Conservation (phyloP, 176 grass and related monocot species). For the Urochloa ruziziensis region DNA sequence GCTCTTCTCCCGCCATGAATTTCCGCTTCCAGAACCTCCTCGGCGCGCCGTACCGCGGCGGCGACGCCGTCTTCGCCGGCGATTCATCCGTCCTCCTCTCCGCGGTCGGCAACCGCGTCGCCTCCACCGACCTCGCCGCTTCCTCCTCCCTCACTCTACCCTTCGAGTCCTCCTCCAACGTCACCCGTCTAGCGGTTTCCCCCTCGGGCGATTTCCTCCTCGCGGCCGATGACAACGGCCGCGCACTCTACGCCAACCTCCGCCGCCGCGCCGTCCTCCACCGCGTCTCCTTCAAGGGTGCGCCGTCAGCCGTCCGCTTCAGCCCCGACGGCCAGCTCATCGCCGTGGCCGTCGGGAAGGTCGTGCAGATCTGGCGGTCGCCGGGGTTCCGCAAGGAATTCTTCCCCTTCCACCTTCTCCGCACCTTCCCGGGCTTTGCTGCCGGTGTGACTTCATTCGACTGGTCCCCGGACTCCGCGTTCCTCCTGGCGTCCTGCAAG, state of each 20-base stretch:
- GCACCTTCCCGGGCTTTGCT: constrained; percentile 69
- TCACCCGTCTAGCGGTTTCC: constrained; percentile 66
- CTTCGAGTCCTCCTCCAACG: constrained; percentile 77
- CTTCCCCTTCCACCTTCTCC: constrained; percentile 89
- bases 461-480: constrained; percentile 87
- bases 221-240: constrained; percentile 49
- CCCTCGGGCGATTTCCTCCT: constrained; percentile 73
- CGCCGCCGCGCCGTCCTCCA: constrained; percentile 72
- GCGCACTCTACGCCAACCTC: constrained; percentile 73
- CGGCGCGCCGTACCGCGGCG: constrained; percentile 90
- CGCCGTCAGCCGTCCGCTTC: constrained; percentile 61
- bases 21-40: constrained; percentile 95
- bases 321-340: constrained; percentile 74
- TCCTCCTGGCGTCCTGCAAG: constrained; percentile 81
- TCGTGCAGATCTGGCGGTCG: constrained; percentile 92
- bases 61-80: constrained; percentile 70
- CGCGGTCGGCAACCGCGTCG: constrained; percentile 72
- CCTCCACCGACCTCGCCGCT: constrained; percentile 68
- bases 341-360: constrained; percentile 73
- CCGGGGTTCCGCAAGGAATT: constrained; percentile 88
- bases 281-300: constrained; percentile 69
- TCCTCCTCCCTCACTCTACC: constrained; percentile 72
- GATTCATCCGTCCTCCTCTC: constrained; percentile 71
- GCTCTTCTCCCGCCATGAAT: constrained; percentile 56
- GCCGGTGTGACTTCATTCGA: constrained; percentile 73